Evolutionary conservation across 768 basidiomycete species (phyloP).

Genomic region (Paxillus rubicundulus): DNA sequence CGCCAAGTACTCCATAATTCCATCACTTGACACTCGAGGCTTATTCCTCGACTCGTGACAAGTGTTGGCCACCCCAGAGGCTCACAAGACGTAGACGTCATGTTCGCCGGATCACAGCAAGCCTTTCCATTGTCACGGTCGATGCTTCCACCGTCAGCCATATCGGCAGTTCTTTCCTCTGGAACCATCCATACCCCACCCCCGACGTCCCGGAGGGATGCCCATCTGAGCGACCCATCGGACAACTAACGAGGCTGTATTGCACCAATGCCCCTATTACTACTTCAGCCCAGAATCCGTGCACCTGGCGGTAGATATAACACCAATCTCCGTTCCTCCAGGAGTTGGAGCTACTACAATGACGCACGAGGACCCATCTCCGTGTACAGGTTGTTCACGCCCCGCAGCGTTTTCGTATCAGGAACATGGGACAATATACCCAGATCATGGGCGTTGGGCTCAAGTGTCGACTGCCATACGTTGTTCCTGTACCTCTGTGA

Average conservation of each 20-base stretch:
- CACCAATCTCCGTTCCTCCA: background rate
- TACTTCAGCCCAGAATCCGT: slow-evolving; percentile 18
- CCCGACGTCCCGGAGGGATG: slow-evolving; percentile 13
- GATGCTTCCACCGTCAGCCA: too few relatives aligned
- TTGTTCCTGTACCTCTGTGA: background rate
- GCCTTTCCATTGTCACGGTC: background rate
- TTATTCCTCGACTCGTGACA: background rate
- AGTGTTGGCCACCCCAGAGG: background rate
- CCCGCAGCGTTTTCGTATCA: too few relatives aligned
- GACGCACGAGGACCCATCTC: too few relatives aligned
- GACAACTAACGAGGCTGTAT: background rate
- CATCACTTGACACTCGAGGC: background rate
- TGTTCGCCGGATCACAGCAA: slow-evolving; percentile 26
- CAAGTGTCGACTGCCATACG: background rate
- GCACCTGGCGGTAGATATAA: slow-evolving; percentile 10
- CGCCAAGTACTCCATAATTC: background rate
- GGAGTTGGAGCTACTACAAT: too few relatives aligned
- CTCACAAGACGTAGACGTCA: background rate
- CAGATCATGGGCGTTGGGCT: background rate
- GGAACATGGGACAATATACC: too few relatives aligned
- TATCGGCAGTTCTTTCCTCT: slow-evolving; percentile 15
- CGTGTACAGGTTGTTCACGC: too few relatives aligned
- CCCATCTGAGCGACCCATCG: slow-evolving; percentile 24
- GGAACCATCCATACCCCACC: slow-evolving; percentile 32
- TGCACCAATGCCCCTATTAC: background rate